phyloP scores from a whole-genome alignment of 805 yeast genomes.

The Pichia californica region DNA sequence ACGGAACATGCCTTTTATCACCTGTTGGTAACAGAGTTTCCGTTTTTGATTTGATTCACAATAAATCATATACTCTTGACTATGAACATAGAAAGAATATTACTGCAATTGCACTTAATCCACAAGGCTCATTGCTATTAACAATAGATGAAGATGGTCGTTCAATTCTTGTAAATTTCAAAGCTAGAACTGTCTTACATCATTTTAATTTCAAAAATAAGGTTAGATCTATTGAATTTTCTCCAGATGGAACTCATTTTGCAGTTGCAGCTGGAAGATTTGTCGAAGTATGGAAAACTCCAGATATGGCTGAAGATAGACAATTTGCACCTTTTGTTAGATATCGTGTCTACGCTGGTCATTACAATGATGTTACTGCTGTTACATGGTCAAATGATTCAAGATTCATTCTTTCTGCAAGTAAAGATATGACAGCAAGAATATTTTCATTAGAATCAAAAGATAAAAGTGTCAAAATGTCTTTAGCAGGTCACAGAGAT shows the following conservation, averaged over 20 bases:
- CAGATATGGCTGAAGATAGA: constrained; percentile 70
- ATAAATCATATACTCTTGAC: constrained; percentile 79
- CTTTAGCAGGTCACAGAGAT: constrained; percentile 90
- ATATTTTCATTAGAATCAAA: constrained; percentile 69
- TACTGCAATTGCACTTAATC: constrained; percentile 71
- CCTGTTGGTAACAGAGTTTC: constrained; percentile 95
- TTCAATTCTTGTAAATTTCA: constrained; percentile 84
- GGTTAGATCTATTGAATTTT: constrained; percentile 70
- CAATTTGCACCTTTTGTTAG: constrained; percentile 96
- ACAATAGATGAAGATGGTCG: constrained; percentile 90
- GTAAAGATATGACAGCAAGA: constrained; percentile 85
- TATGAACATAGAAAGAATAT: constrained; percentile 91
- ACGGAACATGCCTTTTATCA: constrained; percentile 75
- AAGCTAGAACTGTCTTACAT: constrained; percentile 77
- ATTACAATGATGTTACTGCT: constrained; percentile 72
- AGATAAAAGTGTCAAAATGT: constrained; percentile 72
- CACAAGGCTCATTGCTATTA: constrained; percentile 70
- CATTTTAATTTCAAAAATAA: constrained; percentile 87
- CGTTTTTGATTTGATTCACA: constrained; percentile 79
- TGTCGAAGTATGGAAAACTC: constrained; percentile 91
- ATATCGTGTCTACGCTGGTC: constrained; percentile 87
- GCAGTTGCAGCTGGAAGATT: constrained; percentile 81
- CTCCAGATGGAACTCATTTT: constrained; percentile 83
- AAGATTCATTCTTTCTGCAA: constrained; percentile 76
- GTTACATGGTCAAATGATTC: constrained; percentile 89